These are phyloP conservation scores for Mycena amicta DNA, from an alignment of 768 basidiomycete species.

Conservation along the genomic window DNA sequence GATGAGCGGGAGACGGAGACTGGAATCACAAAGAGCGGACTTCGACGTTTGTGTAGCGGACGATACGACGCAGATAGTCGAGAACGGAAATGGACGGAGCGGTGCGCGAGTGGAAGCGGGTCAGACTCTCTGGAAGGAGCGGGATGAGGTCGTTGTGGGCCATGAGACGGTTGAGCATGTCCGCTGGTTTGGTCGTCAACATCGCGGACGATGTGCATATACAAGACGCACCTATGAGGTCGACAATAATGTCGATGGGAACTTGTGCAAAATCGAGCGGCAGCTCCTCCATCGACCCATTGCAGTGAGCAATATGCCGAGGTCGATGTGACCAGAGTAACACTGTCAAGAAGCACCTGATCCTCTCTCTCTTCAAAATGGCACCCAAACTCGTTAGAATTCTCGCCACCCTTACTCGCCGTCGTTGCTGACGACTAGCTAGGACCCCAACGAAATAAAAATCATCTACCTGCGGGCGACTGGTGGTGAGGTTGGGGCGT, in stretches of 20 bases:
- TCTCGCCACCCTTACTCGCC: background rate
- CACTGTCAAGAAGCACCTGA: too few species aligned
- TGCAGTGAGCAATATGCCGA: conserved; percentile 44
- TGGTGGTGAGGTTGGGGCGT: conserved; percentile 99
- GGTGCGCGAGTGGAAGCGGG: conserved; percentile 94
- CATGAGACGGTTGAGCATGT: conserved; percentile 96
- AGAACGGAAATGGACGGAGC: conserved; percentile 85
- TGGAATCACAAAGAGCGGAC: conserved; percentile 43
- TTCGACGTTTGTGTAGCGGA: conserved; percentile 95
- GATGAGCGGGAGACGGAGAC: conserved; percentile 13
- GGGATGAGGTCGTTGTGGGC: conserved; percentile 96
- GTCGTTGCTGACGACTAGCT: conserved; percentile 10
- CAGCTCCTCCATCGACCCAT: conserved; percentile 85
- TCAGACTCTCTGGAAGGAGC: conserved; percentile 86
- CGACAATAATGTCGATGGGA: conserved; percentile 78
- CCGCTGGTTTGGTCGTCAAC: too few species aligned
- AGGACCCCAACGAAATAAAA: conserved; percentile 98
- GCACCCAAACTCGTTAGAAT: conserved; percentile 61
- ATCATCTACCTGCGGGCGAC: conserved; percentile 98
- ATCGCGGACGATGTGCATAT: too few species aligned
- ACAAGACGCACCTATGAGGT: conserved; percentile 91
- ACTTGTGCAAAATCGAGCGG: conserved; percentile 85
- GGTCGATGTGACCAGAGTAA: too few species aligned
- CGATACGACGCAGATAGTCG: conserved; percentile 93
- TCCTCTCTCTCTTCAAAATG: conserved; percentile 28